Evolutionary conservation across 2,329 filamentous ascomycete genomes (phyloP), one percentile per base, ranked within the genome.

Genomic region (Pezicula neosporulosa): DNA sequence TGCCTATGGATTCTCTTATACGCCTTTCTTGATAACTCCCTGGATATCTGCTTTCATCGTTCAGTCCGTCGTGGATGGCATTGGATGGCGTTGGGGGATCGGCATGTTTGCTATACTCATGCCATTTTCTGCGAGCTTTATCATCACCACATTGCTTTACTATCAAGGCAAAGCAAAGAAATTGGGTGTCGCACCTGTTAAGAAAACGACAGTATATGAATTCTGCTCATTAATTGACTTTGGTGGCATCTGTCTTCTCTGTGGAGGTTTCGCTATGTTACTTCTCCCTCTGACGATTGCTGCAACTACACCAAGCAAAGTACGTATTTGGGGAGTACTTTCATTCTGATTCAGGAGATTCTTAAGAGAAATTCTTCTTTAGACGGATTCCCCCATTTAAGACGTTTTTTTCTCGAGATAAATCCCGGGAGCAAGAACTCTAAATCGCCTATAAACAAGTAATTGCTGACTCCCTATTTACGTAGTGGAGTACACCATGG

Each of bases 11-110:
- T 7, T 81, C 69, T 42, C 66, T 71, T 62, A 77, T 73, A 48
- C 79, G 6, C 80, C 79, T 0, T 82, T 80, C 57, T 67, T 82
- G 4, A 67, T 80, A 57, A 83, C 76, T 6, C 75, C 80, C 1
- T 84, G 79, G 75, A 70, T 78, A 12, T 76, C 80, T 2, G 76
- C 78, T 2, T 70, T 74, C 41, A 70, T 81, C 16, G 73, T 74
- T 1, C 65, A 70, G 7, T 68, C 63, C 16, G 70, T 82, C 15
- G 61, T 74, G 1, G 57, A 58, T 1, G 68, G 70, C 6, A 68
- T 74, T 33, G 73, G 66, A 12, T 82, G 78, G 78, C 68, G 77
- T 57, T 82, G 78, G 79, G 80, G 80, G 6, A 79, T 80, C 53
- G 80, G 75, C 15, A 79, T 82, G 61, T 76, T 80, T 66, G 75